Evolutionary conservation across 768 basidiomycete species (phyloP).

Genomic region (Artomyces pyxidatus): DNA sequence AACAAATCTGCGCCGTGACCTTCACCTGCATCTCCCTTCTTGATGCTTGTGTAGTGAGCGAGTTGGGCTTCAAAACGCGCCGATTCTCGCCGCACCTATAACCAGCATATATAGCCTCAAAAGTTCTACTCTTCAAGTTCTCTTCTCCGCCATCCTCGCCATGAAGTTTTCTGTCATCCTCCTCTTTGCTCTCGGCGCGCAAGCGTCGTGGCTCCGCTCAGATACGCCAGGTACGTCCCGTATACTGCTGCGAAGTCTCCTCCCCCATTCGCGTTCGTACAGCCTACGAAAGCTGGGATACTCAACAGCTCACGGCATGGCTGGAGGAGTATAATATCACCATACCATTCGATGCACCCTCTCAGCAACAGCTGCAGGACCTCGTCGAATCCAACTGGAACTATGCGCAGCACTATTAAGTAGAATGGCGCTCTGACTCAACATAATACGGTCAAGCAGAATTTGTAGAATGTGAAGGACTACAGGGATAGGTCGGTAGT

Average conservation of each 20-base stretch:
- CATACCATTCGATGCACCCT: slow-evolving; percentile 18
- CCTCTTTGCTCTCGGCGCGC: slow-evolving; percentile 25
- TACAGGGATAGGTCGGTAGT: too few species aligned
- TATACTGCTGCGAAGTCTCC: slow-evolving; percentile 57
- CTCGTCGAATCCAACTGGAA: slow-evolving; percentile 61
- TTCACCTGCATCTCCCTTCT: too few species aligned
- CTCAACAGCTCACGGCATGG: slow-evolving; percentile 5
- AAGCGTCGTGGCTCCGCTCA: slow-evolving; percentile 24
- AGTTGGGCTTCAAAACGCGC: too few species aligned
- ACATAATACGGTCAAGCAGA: slow-evolving; percentile 52
- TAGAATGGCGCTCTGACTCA: slow-evolving; percentile 50
- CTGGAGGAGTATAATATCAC: neutral
- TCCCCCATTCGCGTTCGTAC: slow-evolving; percentile 42
- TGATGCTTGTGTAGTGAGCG: too few species aligned
- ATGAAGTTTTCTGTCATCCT: slow-evolving; percentile 19
- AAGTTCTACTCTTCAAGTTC: too few species aligned
- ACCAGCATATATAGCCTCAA: too few species aligned
- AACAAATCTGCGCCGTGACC: too few species aligned
- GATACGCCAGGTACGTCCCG: slow-evolving; percentile 25
- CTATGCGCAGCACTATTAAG: slow-evolving; percentile 18
- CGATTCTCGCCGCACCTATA: too few species aligned
- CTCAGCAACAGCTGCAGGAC: slow-evolving; percentile 32
- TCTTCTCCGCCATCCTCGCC: too few species aligned
- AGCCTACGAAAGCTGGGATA: slow-evolving; percentile 24
- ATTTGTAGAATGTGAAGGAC: slow-evolving; percentile 42